Evolutionary conservation across 2,329 filamentous ascomycete species (phyloP).

Genomic region (Colletotrichum lupini): DNA sequence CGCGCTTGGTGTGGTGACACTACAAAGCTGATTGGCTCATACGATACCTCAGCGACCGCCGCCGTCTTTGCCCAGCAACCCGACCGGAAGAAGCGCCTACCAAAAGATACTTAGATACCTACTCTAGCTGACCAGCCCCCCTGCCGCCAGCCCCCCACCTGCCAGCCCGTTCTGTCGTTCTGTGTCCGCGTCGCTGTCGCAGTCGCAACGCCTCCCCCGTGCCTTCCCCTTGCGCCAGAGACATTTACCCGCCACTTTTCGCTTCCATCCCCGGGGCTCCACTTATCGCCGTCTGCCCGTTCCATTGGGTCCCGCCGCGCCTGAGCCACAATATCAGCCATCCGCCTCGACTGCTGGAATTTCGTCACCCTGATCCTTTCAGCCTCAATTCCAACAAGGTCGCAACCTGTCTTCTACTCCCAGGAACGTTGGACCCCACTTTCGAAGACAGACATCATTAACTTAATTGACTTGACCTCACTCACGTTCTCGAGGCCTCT

Average conservation of each 20-base stretch:
- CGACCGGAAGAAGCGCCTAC: conserved; percentile 28
- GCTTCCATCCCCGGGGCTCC: neutral
- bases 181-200: too few species aligned
- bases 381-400: conserved; percentile 19
- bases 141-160: conserved; percentile 13
- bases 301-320: conserved; percentile 19
- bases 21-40: conserved; percentile 31
- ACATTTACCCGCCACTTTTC: conserved; percentile 18
- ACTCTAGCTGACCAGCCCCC: neutral
- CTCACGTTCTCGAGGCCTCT: neutral
- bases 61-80: conserved; percentile 32
- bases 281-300: neutral
- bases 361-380: conserved; percentile 18
- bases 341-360: conserved; percentile 1
- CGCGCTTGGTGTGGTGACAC: conserved; percentile 18
- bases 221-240: neutral
- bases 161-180: neutral
- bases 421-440: neutral
- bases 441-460: neutral
- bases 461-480: conserved; percentile 3
- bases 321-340: conserved; percentile 16
- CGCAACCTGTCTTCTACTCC: conserved; percentile 21
- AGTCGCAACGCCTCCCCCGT: neutral
- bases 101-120: conserved; percentile 1
- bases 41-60: conserved; percentile 16